Base-by-base conservation (phyloP, 192 early-diverging fungal genomes). In the Backusella macrospora region DNA sequence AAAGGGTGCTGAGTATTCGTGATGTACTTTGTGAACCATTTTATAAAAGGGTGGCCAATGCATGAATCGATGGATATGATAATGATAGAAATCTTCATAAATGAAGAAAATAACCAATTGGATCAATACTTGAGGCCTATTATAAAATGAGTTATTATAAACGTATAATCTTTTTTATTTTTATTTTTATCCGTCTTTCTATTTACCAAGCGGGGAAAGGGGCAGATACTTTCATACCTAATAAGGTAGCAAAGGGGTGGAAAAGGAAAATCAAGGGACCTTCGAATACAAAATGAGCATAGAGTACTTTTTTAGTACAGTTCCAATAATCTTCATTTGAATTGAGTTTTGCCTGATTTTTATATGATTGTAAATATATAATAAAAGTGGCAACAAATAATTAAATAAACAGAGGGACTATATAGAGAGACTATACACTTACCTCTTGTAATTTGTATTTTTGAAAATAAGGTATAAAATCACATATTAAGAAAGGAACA, bases 11-110 rank as follows among this genome's bases (percentile, higher is more conserved):
- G 92, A 85, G 85, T 91, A 96, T 79, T 94, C 89, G 86, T 98
- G 96, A 83, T 98, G 95, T 12, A 92, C 83, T 83, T 98, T 98
- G 91, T 98, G 96, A 65, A 98, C 91, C 70, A 86, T 81, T 73
- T 93, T 93, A 85, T 98, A 98, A 69, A 96, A 82, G 43, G 89
- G 86, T 2, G 92, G 91, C 81, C 91, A 92, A 86, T 98, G 96
- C 65, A 98, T 86, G 52, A 87, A 80, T 43, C 95, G 91, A 84
- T 98, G 96, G 14, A 89, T 81, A 86, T 88, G 94, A 89, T 96
- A 98, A 75, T 96, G 95, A 80, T 89, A 94, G n/a, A 91, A 87
- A 73, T 98, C 96, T 80, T 96, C 95, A 65, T 91, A 82, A 21
- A 96, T 68, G 59, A 98, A 88, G 75, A 93, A 98, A 68, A 93